These are phyloP conservation scores for Trichophyton rubrum DNA, from an alignment of 2,329 filamentous ascomycete genomes.

Conservation along the genomic window DNA sequence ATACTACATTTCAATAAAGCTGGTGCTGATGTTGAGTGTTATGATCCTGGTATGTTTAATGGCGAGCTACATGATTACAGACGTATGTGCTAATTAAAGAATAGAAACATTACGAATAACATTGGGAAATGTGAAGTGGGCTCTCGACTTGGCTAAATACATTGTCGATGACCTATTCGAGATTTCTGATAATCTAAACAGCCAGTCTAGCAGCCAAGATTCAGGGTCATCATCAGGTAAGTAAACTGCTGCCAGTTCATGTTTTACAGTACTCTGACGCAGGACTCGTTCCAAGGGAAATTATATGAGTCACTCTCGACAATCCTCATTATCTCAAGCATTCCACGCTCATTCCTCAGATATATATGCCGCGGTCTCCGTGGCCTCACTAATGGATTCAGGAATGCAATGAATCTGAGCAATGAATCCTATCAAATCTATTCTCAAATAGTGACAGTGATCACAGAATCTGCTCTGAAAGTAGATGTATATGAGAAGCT, in stretches of 20 bases:
- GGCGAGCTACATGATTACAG: background rate
- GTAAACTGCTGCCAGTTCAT: background rate
- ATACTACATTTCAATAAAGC: constrained; percentile 51
- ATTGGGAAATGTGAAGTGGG: constrained; percentile 66
- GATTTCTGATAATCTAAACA: constrained; percentile 30
- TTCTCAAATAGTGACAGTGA: constrained; percentile 42
- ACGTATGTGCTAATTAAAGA: background rate
- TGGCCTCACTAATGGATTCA: constrained; percentile 40
- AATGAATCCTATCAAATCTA: constrained; percentile 34
- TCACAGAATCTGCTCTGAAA: constrained; percentile 44
- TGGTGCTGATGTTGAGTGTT: constrained; percentile 28
- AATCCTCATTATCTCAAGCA: constrained; percentile 57
- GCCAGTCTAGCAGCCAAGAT: constrained; percentile 17
- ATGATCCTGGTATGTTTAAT: constrained; percentile 45
- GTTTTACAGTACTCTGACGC: background rate
- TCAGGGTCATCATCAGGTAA: background rate
- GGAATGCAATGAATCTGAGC: constrained; percentile 28
- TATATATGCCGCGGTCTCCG: constrained; percentile 53
- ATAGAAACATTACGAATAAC: constrained; percentile 60
- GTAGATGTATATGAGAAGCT: constrained; percentile 52
- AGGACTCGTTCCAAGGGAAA: background rate
- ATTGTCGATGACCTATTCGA: constrained; percentile 43
- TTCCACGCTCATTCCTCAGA: constrained; percentile 59
- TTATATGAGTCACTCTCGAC: constrained; percentile 23
- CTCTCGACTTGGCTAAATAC: constrained; percentile 51